Evolutionary conservation across 2,329 filamentous ascomycete species (phyloP).

Genomic region (Penicillium expansum): DNA sequence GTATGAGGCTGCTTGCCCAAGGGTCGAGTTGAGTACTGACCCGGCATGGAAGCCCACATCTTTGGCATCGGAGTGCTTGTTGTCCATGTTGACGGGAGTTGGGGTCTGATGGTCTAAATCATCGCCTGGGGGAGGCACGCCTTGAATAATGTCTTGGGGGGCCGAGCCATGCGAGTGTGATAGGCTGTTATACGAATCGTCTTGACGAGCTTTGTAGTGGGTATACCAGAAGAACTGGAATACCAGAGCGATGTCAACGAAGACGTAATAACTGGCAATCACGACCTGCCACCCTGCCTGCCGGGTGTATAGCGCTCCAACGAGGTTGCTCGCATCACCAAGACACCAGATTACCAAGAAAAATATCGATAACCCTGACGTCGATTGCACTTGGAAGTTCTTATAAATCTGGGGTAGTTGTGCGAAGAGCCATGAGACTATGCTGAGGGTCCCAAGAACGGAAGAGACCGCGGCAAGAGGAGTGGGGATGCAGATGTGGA

Average conservation of each 20-base stretch:
- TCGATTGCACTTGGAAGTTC: slow-evolving; percentile 63
- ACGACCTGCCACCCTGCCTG: slow-evolving; percentile 67
- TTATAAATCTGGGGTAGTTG: slow-evolving; percentile 69
- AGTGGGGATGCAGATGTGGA: slow-evolving; percentile 63
- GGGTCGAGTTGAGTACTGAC: slow-evolving; percentile 16
- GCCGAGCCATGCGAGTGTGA: slow-evolving; percentile 29
- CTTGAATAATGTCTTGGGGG: slow-evolving; percentile 35
- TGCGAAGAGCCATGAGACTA: slow-evolving; percentile 66
- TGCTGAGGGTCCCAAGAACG: slow-evolving; percentile 59
- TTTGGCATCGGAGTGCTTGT: slow-evolving; percentile 30
- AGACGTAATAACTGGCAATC: slow-evolving; percentile 64
- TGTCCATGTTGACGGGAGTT: slow-evolving; percentile 19
- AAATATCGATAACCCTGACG: slow-evolving; percentile 62
- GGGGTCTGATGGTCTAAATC: slow-evolving; percentile 21
- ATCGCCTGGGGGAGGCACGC: slow-evolving; percentile 36
- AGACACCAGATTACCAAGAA: slow-evolving; percentile 66
- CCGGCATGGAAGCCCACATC: slow-evolving; percentile 28
- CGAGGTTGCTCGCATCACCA: slow-evolving; percentile 61
- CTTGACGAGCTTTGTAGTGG: slow-evolving; percentile 49
- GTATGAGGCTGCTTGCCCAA: slow-evolving; percentile 29
- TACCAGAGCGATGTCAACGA: slow-evolving; percentile 62
- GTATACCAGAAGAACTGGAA: slow-evolving; percentile 67
- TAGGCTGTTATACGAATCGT: slow-evolving; percentile 36
- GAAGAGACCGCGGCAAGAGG: slow-evolving; percentile 62
- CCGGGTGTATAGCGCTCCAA: slow-evolving; percentile 61